A percentile compares a stretch with the other conserved stretches of the same genome.
These are phyloP conservation scores for Coniochaeta ligniaria DNA, from an alignment of 2,329 filamentous ascomycete species.

Conservation along the genomic window DNA sequence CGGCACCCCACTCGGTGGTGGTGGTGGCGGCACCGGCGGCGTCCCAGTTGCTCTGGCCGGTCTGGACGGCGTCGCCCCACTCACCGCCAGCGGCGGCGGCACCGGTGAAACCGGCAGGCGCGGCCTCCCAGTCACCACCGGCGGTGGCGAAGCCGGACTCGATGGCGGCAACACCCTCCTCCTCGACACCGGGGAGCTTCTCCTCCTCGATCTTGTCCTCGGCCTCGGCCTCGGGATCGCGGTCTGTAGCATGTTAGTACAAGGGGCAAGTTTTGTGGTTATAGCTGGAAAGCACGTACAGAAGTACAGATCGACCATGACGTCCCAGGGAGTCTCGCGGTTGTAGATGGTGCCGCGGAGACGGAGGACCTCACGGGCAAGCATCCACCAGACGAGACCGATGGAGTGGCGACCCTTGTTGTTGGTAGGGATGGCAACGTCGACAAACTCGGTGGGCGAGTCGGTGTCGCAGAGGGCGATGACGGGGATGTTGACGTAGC, in stretches of 20 bases:
- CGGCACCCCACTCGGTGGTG: conserved; percentile 48
- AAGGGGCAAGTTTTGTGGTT: neutral
- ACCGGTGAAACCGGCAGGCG: conserved; percentile 62
- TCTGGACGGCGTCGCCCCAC: conserved; percentile 49
- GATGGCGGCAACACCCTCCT: conserved; percentile 71
- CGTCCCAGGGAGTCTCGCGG: conserved; percentile 96
- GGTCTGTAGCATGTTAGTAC: conserved; percentile 49
- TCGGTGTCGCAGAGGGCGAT: conserved; percentile 99
- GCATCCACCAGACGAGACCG: conserved; percentile 98
- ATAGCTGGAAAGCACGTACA: conserved; percentile 42
- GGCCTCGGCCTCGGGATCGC: conserved; percentile 98
- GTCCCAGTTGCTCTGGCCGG: conserved; percentile 36
- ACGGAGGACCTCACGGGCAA: conserved; percentile 98
- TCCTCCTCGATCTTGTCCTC: conserved; percentile 95
- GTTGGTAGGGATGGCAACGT: conserved; percentile 99
- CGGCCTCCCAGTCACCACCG: conserved; percentile 78
- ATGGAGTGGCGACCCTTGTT: conserved; percentile 99
- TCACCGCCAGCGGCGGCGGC: conserved; percentile 45
- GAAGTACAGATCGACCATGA: conserved; percentile 99
- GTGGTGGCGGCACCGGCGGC: conserved; percentile 57
- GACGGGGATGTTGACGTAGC: conserved; percentile 99
- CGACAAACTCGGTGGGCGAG: conserved; percentile 98
- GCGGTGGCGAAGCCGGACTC: conserved; percentile 67
- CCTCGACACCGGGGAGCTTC: conserved; percentile 80
- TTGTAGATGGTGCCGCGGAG: conserved; percentile 93